A percentile compares a stretch with the other conserved stretches of the same genome.
Evolutionary conservation across 164 flowering plant species (phyloP).

Genomic region (Annona squamosa): DNA sequence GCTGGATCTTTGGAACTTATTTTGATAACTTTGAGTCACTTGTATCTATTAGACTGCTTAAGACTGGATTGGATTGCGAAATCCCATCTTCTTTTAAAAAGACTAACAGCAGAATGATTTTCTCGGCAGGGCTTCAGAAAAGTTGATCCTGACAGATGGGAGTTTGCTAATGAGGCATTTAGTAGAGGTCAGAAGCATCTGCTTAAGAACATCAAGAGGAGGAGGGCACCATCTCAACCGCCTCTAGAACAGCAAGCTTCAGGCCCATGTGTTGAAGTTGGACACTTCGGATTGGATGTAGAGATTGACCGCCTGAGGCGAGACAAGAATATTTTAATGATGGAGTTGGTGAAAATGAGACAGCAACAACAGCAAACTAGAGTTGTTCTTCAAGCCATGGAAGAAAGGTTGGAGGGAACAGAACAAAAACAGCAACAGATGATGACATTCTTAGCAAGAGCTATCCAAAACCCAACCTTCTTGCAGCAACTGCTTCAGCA

Average conservation of each 20-base stretch:
- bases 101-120: not conserved
- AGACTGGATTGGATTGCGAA: not conserved
- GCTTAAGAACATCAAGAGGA: slow-evolving; percentile 59
- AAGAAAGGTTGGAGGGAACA: slow-evolving; percentile 43
- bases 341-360: slow-evolving; percentile 60
- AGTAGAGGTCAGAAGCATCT: slow-evolving; percentile 64
- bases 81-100: not conserved
- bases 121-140: slow-evolving; percentile 66
- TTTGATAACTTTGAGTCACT: not conserved
- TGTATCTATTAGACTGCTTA: not conserved
- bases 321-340: slow-evolving; percentile 54
- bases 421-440: slow-evolving; percentile 60
- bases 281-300: slow-evolving; percentile 48
- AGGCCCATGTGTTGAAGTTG: slow-evolving; percentile 57
- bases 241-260: slow-evolving; percentile 20
- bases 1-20: not conserved
- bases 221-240: slow-evolving; percentile 28
- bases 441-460: slow-evolving; percentile 79
- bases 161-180: slow-evolving; percentile 79
- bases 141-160: slow-evolving; percentile 83
- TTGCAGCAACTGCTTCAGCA: slow-evolving; percentile 47
- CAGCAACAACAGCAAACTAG: slow-evolving; percentile 64
- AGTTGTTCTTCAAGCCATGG: slow-evolving; percentile 41
- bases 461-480: slow-evolving; percentile 49
- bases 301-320: slow-evolving; percentile 56